These are phyloP conservation scores for Lactarius evosmus DNA, from an alignment of 768 basidiomycete species.

Conservation along the genomic window DNA sequence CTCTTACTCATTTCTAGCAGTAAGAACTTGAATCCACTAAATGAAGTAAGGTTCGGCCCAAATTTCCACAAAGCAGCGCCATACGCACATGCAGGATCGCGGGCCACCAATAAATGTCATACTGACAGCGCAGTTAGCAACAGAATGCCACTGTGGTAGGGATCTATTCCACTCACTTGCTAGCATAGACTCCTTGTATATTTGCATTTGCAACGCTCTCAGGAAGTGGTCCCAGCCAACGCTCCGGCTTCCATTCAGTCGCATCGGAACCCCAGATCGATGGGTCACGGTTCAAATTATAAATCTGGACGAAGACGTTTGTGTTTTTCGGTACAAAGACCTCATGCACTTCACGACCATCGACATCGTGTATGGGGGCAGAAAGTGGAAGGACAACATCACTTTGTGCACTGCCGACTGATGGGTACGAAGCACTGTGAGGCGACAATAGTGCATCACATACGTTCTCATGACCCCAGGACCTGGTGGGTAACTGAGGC, in stretches of 20 bases:
- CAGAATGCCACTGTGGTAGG: background rate
- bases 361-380: background rate
- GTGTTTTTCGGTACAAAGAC: constrained; percentile 11
- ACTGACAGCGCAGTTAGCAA: background rate
- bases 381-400: background rate
- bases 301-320: constrained; percentile 21
- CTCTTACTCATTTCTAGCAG: constrained; percentile 22
- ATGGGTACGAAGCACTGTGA: background rate
- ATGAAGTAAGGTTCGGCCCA: background rate
- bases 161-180: constrained; percentile 28
- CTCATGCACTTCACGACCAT: constrained; percentile 26
- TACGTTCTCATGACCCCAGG: background rate
- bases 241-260: constrained; percentile 28
- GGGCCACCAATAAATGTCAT: background rate
- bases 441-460: background rate
- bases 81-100: background rate
- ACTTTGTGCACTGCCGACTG: background rate
- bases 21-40: constrained; percentile 41
- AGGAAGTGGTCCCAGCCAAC: constrained; percentile 34
- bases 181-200: constrained; percentile 22
- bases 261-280: background rate
- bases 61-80: background rate
- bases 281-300: constrained; percentile 32
- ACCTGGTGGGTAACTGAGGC: constrained; percentile 4
- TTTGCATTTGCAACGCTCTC: constrained; percentile 27